A percentile compares a stretch with the other conserved stretches of the same genome.
Conservation (phyloP, 2,329 filamentous ascomycete species). For the Arthrinium phaeospermum region DNA sequence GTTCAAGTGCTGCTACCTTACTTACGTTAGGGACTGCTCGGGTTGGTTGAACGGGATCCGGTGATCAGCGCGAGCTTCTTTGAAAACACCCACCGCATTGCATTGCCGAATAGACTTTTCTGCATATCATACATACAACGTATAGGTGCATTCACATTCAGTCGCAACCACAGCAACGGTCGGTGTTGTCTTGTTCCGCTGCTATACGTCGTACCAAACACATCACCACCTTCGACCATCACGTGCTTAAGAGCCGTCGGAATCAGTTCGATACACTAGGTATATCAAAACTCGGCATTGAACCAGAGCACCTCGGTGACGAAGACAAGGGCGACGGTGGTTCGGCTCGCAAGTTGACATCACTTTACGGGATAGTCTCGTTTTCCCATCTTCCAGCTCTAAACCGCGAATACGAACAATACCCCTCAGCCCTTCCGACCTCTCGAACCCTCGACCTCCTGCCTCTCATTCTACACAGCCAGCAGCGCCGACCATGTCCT, state of each 20-base stretch:
- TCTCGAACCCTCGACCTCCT: not conserved
- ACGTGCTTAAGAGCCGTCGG: not conserved
- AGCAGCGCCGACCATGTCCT: constrained; percentile 53
- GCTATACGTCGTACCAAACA: not conserved
- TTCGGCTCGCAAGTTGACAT: not conserved
- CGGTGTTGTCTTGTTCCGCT: not conserved
- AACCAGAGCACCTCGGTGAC: not conserved
- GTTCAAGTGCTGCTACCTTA: not conserved
- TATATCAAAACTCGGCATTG: not conserved
- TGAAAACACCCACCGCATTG: constrained; percentile 6
- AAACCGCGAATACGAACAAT: constrained; percentile 9
- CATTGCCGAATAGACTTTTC: not conserved
- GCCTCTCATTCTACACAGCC: not conserved
- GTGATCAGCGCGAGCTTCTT: not conserved
- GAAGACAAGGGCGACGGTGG: not conserved
- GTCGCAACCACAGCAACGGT: constrained; percentile 10
- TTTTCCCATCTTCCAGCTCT: not conserved
- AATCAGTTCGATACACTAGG: not conserved
- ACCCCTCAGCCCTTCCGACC: not conserved
- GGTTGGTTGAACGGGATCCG: not conserved
- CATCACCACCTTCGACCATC: not conserved
- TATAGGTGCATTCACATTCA: constrained; percentile 1
- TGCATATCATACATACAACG: constrained; percentile 3
- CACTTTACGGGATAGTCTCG: not conserved
- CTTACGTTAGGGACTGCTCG: not conserved